Evolutionary conservation across 805 yeast species (phyloP), one percentile per base, ranked within the genome.

Genomic region (Yamadazyma nakazawae): DNA sequence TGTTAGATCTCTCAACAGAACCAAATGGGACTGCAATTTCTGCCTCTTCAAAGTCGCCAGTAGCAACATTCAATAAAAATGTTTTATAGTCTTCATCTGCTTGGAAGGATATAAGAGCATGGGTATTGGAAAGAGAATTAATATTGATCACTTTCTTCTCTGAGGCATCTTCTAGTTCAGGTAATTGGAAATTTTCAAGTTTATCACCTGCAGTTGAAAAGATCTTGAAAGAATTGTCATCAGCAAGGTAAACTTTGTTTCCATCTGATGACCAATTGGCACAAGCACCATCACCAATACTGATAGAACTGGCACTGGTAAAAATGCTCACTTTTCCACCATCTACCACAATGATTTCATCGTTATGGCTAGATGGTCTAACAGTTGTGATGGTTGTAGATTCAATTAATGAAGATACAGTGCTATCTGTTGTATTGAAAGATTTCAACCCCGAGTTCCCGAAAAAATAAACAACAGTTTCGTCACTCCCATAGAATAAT

Each of bases 1-100:
- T 55, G 2, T 79, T 73, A 35, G 60, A 59, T 54, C 89, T 68
- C 45, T 72, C 64, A 0, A 72, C 66, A 0, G 74, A 63, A 1
- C 83, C 81, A 54, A 71, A 81, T 0, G 85, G 78, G 3, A 80
- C 80, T 1, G 79, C 70, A 12, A 72, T 68, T 49, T 75, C 83
- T 5, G 74, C 53, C 49, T 70, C 75, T 13, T 59, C 52, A n/a
- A 61, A 48, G 13, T 62, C 57, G 37, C 72, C 73, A 24, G 55
- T 49, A 1, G 62, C 60, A 17, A 63, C 49, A 34, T 63, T 54
- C 6, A 63, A 39, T 14, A 56, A 42, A 13, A 47, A 47, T 12
- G 55, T 40, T 10, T 58, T 54, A 13, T 61, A 43, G 4, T 55
- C 56, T 21, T 38, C 40, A 21, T 16, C 43, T 14, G 32, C 18